These are phyloP conservation scores for Ceriops tagal DNA, from an alignment of 345 rosid genomes.

Conservation along the genomic window DNA sequence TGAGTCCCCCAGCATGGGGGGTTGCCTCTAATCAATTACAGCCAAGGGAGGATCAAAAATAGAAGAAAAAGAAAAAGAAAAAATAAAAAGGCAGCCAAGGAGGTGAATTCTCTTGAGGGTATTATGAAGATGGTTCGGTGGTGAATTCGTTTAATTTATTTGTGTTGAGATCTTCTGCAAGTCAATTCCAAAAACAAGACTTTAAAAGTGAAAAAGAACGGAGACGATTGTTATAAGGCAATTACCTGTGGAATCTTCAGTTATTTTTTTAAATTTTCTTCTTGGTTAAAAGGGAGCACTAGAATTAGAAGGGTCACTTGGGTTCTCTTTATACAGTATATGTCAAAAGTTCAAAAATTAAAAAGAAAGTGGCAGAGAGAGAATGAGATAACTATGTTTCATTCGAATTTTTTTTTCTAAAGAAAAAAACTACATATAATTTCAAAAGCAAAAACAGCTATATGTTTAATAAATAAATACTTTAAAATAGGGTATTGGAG, in stretches of 20 bases:
- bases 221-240: neutral
- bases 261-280: conserved; percentile 13
- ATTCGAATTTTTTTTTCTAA: too few relatives aligned
- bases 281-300: conserved; percentile 7
- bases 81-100: neutral
- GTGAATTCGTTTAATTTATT: conserved; percentile 24
- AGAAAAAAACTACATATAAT: neutral
- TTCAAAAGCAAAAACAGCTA: neutral
- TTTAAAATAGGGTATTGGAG: conserved; percentile 3
- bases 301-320: neutral
- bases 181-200: conserved; percentile 29
- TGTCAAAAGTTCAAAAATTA: neutral
- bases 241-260: conserved; percentile 37
- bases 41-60: conserved; percentile 1
- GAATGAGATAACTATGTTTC: neutral
- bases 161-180: conserved; percentile 39
- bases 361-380: neutral
- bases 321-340: neutral
- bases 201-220: neutral
- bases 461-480: neutral
- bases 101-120: conserved; percentile 36
- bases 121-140: conserved; percentile 25
- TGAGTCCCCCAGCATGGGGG: conserved; percentile 43
- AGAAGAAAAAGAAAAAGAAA: conserved; percentile 1
- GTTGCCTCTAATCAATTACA: conserved; percentile 16